phyloP scores from a whole-genome alignment of 495 filamentous ascomycete genomes.

The Elaphomyces granulatus region DNA sequence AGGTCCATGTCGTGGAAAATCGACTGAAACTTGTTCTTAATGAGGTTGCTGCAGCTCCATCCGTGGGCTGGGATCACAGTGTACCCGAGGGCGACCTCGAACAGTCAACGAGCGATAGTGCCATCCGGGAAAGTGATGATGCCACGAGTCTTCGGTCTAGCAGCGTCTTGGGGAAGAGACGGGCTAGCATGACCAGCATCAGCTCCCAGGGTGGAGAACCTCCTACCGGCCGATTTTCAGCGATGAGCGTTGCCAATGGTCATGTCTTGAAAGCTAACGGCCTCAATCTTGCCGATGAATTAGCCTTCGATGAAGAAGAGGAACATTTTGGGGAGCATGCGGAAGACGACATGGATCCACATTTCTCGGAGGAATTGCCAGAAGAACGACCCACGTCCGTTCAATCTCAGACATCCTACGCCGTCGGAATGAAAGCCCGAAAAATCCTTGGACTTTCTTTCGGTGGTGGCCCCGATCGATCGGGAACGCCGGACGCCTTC shows the following conservation, averaged over 20 bases:
- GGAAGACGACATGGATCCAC: conserved; percentile 19
- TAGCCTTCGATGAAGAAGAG: conserved; percentile 68
- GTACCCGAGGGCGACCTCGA: conserved; percentile 12
- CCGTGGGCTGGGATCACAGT: conserved; percentile 24
- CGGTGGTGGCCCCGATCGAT: conserved; percentile 12
- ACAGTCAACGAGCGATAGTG: conserved; percentile 22
- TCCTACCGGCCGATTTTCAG: conserved; percentile 47
- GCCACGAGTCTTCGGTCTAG: conserved; percentile 60
- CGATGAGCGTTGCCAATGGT: conserved; percentile 38
- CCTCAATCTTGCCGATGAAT: conserved; percentile 75
- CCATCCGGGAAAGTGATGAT: conserved; percentile 42
- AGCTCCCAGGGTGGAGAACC: conserved; percentile 35
- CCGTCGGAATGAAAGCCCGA: conserved; percentile 32
- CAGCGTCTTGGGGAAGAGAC: conserved; percentile 41
- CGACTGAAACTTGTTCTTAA: conserved; percentile 70
- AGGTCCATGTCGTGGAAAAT: conserved; percentile 73
- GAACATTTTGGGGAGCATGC: conserved; percentile 30
- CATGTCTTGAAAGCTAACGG: conserved; percentile 45
- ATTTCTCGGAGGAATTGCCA: conserved; percentile 29
- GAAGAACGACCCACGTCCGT: conserved; percentile 34
- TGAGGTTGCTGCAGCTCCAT: conserved; percentile 66
- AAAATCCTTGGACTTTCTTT: conserved; percentile 35
- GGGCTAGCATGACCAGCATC: conserved; percentile 44
- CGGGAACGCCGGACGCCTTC: not conserved
- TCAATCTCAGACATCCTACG: conserved; percentile 26